These are phyloP conservation scores for Rhodomyrtus psidioides DNA, from an alignment of 441 rosid genomes.

Conservation along the genomic window DNA sequence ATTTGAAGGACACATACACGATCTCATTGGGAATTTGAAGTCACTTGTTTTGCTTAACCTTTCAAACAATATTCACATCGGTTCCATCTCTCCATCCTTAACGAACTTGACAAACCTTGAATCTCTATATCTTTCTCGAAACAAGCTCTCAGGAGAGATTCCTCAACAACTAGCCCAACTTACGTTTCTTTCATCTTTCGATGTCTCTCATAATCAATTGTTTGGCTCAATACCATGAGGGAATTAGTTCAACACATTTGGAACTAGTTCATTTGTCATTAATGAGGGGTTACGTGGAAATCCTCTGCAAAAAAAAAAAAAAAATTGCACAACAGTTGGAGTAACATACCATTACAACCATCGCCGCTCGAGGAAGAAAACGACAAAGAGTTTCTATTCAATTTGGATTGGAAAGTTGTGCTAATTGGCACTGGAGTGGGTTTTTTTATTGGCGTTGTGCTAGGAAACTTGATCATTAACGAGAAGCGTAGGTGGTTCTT, in stretches of 20 bases:
- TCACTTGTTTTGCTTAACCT: background rate
- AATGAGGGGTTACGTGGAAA: background rate
- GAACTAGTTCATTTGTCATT: too few relatives aligned
- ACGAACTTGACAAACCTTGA: background rate
- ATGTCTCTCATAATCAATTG: background rate
- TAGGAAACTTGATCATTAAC: too few relatives aligned
- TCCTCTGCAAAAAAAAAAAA: background rate
- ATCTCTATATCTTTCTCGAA: too few relatives aligned
- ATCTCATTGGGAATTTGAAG: background rate
- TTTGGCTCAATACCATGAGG: fast-evolving
- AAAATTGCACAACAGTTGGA: background rate
- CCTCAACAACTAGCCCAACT: background rate
- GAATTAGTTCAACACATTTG: background rate
- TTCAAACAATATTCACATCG: fast-evolving
- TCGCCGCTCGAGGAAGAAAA: background rate
- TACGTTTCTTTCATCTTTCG: background rate
- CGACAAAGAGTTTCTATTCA: too few relatives aligned
- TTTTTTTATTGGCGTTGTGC: too few relatives aligned
- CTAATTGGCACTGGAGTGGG: too few relatives aligned
- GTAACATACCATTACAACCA: background rate
- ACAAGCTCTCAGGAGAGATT: background rate
- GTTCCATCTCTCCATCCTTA: background rate
- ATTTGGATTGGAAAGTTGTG: too few relatives aligned
- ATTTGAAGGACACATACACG: too few relatives aligned
- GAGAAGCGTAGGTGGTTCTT: too few relatives aligned